These are phyloP conservation scores for Candida incommunis DNA, from an alignment of 805 yeast species.

Conservation along the genomic window DNA sequence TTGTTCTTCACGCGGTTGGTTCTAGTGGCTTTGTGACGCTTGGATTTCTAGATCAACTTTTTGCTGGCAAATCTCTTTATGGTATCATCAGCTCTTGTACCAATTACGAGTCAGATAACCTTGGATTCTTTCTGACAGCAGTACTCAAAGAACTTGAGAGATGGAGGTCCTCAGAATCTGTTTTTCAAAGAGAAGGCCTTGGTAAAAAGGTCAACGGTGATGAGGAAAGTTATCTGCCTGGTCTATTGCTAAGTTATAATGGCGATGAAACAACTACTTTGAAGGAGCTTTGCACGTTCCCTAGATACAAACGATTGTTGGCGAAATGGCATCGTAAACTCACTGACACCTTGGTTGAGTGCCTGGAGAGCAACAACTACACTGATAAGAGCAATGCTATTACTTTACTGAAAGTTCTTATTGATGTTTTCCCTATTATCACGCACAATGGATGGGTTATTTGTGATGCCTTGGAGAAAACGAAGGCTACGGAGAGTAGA, in stretches of 20 bases:
- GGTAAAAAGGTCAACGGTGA: slow-evolving; percentile 10
- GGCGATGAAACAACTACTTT: slow-evolving; percentile 2
- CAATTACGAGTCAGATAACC: slow-evolving; percentile 63
- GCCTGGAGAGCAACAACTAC: slow-evolving; percentile 41
- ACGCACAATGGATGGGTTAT: slow-evolving; percentile 50
- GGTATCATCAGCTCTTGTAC: slow-evolving; percentile 59
- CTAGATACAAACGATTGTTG: slow-evolving; percentile 27
- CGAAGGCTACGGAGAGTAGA: slow-evolving; percentile 42
- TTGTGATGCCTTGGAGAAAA: slow-evolving; percentile 30
- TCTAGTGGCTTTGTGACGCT: slow-evolving; percentile 27
- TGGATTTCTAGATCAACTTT: slow-evolving; percentile 30
- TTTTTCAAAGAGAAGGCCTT: slow-evolving; percentile 19
- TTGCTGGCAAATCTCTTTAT: slow-evolving; percentile 33
- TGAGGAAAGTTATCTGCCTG: slow-evolving; percentile 12
- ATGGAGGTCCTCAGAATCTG: slow-evolving; percentile 27
- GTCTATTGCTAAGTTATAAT: slow-evolving; percentile 10
- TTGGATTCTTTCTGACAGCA: slow-evolving; percentile 59
- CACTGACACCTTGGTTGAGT: slow-evolving; percentile 27
- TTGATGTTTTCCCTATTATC: slow-evolving; percentile 55
- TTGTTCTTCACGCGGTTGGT: slow-evolving; percentile 31
- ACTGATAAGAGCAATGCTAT: slow-evolving; percentile 72
- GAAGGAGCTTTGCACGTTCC: slow-evolving; percentile 17
- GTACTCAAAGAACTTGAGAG: slow-evolving; percentile 33
- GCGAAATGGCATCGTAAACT: slow-evolving; percentile 44
- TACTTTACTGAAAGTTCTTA: slow-evolving; percentile 54